These are phyloP conservation scores for Ceratocystis variospora DNA, from an alignment of 2,329 filamentous ascomycete species.

Conservation along the genomic window DNA sequence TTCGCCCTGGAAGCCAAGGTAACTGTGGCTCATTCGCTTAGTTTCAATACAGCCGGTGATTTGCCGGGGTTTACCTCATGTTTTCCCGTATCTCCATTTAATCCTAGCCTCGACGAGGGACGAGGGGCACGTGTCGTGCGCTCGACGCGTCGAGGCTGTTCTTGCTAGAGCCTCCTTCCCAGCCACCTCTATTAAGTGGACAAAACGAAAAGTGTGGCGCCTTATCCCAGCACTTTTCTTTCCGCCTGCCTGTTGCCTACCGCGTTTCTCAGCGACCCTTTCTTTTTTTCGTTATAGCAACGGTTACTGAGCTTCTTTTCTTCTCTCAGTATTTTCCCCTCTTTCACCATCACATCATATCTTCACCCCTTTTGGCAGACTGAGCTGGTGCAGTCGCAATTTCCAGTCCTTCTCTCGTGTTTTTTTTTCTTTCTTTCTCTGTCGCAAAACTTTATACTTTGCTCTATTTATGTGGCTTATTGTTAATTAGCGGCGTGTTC, in stretches of 20 bases:
- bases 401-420: not conserved
- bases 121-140: not conserved
- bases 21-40: too few species aligned
- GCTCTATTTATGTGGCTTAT: not conserved
- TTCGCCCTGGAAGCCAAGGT: too few species aligned
- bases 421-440: not conserved
- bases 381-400: not conserved
- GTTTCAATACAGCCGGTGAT: not conserved
- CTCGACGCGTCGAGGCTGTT: conserved; percentile 1
- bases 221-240: not conserved
- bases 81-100: not conserved
- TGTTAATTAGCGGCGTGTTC: not conserved
- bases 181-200: conserved; percentile 12
- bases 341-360: not conserved
- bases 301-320: conserved; percentile 8
- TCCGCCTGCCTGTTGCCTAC: not conserved
- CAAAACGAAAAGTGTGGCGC: conserved; percentile 1
- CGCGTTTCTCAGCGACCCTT: conserved; percentile 7
- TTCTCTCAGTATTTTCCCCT: conserved; percentile 6
- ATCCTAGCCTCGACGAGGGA: not conserved
- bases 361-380: not conserved
- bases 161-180: not conserved
- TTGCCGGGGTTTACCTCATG: not conserved
- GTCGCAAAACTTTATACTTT: not conserved
- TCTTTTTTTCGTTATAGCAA: conserved; percentile 5